Percentiles rank a stretch among this genome's conserved stretches.
Evolutionary conservation across 768 basidiomycete species (phyloP).

Genomic region (Mycena crocata): DNA sequence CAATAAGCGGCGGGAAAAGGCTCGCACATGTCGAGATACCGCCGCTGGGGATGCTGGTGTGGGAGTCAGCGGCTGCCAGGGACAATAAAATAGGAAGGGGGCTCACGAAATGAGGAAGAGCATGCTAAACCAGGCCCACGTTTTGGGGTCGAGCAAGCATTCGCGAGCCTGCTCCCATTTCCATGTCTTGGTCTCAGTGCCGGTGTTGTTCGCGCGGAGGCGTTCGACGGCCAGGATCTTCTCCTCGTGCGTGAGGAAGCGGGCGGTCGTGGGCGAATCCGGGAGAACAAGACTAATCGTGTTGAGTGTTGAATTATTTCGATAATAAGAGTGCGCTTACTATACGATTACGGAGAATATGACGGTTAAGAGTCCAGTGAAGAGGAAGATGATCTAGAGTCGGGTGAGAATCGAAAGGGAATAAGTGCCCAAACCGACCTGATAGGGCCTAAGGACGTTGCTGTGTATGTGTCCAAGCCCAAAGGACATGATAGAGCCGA

Average conservation of each 20-base stretch:
- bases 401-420: background rate
- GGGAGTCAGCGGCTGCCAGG: background rate
- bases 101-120: slow-evolving; percentile 33
- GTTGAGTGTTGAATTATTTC: background rate
- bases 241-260: slow-evolving; percentile 33
- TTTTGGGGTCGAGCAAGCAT: slow-evolving; percentile 32
- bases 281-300: slow-evolving; percentile 23
- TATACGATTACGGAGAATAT: slow-evolving; percentile 28
- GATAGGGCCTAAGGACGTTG: slow-evolving; percentile 24
- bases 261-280: slow-evolving; percentile 30
- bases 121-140: slow-evolving; percentile 32
- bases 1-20: background rate
- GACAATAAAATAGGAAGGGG: background rate
- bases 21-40: slow-evolving; percentile 29
- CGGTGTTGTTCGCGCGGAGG: slow-evolving; percentile 36
- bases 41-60: slow-evolving; percentile 23
- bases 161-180: slow-evolving; percentile 32
- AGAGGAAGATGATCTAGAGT: slow-evolving; percentile 32
- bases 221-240: slow-evolving; percentile 33
- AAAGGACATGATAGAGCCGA: slow-evolving; percentile 32
- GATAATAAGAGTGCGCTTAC: slow-evolving; percentile 3
- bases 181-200: slow-evolving; percentile 43
- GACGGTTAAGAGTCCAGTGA: slow-evolving; percentile 31
- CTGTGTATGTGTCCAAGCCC: slow-evolving; percentile 31
- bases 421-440: slow-evolving; percentile 16